Base-by-base conservation (phyloP, 306 rosid genomes). In the Gastrolobium bilobum region DNA sequence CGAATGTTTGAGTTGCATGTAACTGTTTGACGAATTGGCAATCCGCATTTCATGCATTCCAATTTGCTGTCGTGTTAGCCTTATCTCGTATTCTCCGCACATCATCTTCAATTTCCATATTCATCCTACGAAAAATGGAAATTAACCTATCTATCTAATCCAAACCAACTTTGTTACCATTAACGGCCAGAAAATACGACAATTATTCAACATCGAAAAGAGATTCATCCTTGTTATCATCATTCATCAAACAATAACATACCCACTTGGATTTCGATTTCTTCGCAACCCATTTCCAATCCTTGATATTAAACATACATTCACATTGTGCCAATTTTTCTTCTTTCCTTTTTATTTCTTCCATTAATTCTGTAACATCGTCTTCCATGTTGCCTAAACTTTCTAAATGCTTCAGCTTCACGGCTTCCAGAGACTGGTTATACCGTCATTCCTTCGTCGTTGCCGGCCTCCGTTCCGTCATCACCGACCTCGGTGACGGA, bases 401-500 rank as follows among this genome's bases (percentile, higher is more conserved):
- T 15, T 37, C 85, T 0, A 79, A 48, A 75, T 75, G 85, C 65
- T 42, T 92, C 66, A 92, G 94, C 76, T 86, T 88, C 69, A 87
- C 95, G 2, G 87, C 93, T 29, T 87, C 89, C 8, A 50, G 87
- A 54, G 91, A 92, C 50, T 89, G 90, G 88, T 10, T 88, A 0
- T 87, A 86, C 69, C 97, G 93, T 3, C 68, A 83, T 0, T 67
- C 81, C 6, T 92, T 92, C 69, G 10, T 73, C 40, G 66, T 70
- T 13, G 88, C 92, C 0, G 97, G 97, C 11, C 92, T 93, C 79
- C 89, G 85, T 0, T 87, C 94, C 2, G 84, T 57, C 4, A 44
- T 58, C 14, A 84, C 85, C 2, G 79, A 91, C 42, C 68, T 93
- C 4, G 91, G 91, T 4, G 91, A 87, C 4, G 97, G 88, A 56